Evolutionary conservation across 495 filamentous ascomycete genomes (phyloP).

Genomic region (Diplogelasinospora grovesii): DNA sequence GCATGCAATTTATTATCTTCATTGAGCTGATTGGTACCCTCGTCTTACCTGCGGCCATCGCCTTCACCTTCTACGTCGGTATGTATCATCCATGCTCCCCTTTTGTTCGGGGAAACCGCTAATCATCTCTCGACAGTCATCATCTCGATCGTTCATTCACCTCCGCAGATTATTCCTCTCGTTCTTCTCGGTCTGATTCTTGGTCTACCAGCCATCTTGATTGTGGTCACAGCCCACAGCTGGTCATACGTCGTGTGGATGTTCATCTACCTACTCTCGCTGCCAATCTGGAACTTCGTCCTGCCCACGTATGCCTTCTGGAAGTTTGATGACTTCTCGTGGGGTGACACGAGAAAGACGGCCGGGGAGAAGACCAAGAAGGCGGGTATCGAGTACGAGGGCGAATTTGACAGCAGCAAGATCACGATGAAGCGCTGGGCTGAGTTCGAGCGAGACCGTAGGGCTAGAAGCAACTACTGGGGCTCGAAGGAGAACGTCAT

Average conservation of each 20-base stretch:
- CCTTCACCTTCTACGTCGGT: slow-evolving; percentile 94
- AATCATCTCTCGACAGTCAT: slow-evolving; percentile 52
- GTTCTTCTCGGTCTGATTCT: slow-evolving; percentile 87
- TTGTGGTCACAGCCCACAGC: slow-evolving; percentile 92
- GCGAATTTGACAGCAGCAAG: slow-evolving; percentile 95
- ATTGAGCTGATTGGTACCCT: slow-evolving; percentile 93
- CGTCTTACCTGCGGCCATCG: slow-evolving; percentile 90
- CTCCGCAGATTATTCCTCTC: slow-evolving; percentile 88
- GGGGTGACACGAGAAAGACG: slow-evolving; percentile 97
- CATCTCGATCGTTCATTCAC: slow-evolving; percentile 73
- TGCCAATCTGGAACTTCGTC: slow-evolving; percentile 97
- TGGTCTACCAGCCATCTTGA: slow-evolving; percentile 85
- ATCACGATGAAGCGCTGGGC: slow-evolving; percentile 98
- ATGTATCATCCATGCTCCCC: slow-evolving; percentile 34
- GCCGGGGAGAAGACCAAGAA: slow-evolving; percentile 79
- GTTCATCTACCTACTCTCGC: slow-evolving; percentile 86
- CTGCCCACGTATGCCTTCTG: slow-evolving; percentile 94
- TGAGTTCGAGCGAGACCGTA: slow-evolving; percentile 71
- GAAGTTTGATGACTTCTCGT: slow-evolving; percentile 99
- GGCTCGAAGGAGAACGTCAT: slow-evolving; percentile 40
- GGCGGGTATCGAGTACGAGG: slow-evolving; percentile 77
- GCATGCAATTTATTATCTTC: slow-evolving; percentile 98
- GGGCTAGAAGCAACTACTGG: slow-evolving; percentile 39
- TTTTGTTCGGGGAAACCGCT: slow-evolving; percentile 9
- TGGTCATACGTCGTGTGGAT: slow-evolving; percentile 95